These are phyloP conservation scores for Coniochaeta prunicola DNA, from an alignment of 2,329 filamentous ascomycete genomes.

Conservation along the genomic window DNA sequence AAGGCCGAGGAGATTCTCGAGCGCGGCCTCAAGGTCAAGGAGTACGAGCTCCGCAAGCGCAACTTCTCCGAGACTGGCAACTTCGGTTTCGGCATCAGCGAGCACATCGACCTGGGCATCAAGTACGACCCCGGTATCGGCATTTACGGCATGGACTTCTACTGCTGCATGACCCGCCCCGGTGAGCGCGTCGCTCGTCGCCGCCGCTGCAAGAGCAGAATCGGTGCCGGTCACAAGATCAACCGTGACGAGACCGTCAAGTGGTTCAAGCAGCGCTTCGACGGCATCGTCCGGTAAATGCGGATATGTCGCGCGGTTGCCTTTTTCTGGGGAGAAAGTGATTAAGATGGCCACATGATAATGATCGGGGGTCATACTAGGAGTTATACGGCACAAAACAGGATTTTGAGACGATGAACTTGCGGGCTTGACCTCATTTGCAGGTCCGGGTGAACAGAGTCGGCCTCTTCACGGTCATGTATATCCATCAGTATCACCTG, in stretches of 20 bases:
- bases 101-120: slow-evolving; percentile 99
- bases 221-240: slow-evolving; percentile 89
- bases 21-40: slow-evolving; percentile 99
- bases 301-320: neutral
- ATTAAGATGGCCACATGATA: neutral
- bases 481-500: slow-evolving; percentile 2
- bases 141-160: slow-evolving; percentile 99
- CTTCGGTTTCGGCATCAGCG: slow-evolving; percentile 99
- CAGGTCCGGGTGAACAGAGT: neutral
- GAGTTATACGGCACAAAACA: neutral
- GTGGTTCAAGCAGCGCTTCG: slow-evolving; percentile 90
- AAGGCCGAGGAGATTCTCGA: slow-evolving; percentile 98
- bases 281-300: slow-evolving; percentile 97
- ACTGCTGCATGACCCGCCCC: slow-evolving; percentile 99
- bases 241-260: slow-evolving; percentile 91
- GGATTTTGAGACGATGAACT: neutral
- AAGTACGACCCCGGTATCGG: slow-evolving; percentile 98
- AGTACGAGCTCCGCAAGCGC: slow-evolving; percentile 98
- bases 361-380: neutral
- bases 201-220: slow-evolving; percentile 77
- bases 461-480: slow-evolving; percentile 1
- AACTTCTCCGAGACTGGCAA: slow-evolving; percentile 99
- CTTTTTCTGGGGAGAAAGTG: slow-evolving; percentile 1
- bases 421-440: neutral
- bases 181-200: slow-evolving; percentile 97